Base-by-base conservation (phyloP, 2,329 filamentous ascomycete genomes). In the Penicillium frequentans region DNA sequence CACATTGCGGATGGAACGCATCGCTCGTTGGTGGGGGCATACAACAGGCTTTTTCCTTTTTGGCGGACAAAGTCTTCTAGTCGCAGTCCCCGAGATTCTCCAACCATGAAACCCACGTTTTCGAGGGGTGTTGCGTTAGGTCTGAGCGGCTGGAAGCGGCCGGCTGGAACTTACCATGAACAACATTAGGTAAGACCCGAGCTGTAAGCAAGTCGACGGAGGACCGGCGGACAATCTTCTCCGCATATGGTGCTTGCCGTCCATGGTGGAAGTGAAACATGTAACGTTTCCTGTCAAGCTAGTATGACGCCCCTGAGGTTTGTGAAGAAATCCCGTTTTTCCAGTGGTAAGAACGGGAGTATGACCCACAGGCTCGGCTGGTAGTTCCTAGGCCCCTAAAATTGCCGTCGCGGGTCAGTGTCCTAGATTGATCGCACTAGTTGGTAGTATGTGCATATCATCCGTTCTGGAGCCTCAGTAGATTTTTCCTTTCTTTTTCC, bases 51-150 rank as follows among this genome's bases (percentile, higher is more conserved):
- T 48, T 52, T 56, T 33, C 48, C 31, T 27, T 33, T 49, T 35
- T 49, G 47, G 10, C 39, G 44, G 27, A n/a, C 57, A 45, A 51
- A 47, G 49, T 24, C 56, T 60, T 23, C 57, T 42, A 54, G 57
- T 54, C 46, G 51, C 10, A 51, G 49, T 55, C 39, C 47, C 56
- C 56, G 56, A 46, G 6, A 7, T 7, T 26, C 6, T 26, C 24
- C 24, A 26, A 7, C 24, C 49, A 49, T 58, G 56, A 54, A 55
- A 59, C 54, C 51, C 33, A 31, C 47, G n/a, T 46, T 50, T 27
- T 27, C 37, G 27, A 39, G 39, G 6, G 26, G 8, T 1, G 1
- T 26, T 26, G 26, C 26, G 26, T 26, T 26, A 26, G 7, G 33
- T 43, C 43, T 49, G n/a, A 39, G 35, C 35, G 35, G 35, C 35